Base-by-base conservation (phyloP, 345 rosid species). In the Eucalyptus cloeziana region DNA sequence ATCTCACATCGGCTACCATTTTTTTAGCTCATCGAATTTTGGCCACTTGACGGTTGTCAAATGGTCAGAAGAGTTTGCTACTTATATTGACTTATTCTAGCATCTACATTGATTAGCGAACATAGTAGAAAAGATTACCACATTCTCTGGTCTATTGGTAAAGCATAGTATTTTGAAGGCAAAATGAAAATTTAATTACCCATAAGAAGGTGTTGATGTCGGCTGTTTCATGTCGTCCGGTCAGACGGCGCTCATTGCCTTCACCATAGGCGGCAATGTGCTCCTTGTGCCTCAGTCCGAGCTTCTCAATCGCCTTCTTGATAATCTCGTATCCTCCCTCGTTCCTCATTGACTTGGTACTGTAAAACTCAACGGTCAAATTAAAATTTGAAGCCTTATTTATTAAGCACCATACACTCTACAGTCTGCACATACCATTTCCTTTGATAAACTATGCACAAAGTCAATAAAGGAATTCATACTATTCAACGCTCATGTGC, bases 281-380 rank as follows among this genome's bases (percentile, higher is more conserved):
- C 71, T 91, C 91, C 90, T 88, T 91, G 92, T 92, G 93, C 13
- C 88, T 86, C 24, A 45, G 62, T 19, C 92, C 91, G 12, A 91
- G 87, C 89, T 92, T 92, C 87, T 91, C 93, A 47, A 92, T 91
- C 17, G 93, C 94, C 56, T 86, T 80, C 89, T 90, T 89, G 88
- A 92, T 92, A 31, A 91, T 87, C 30, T 85, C 91, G 21, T 86
- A 69, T 7, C 94, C 94, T 9, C 94, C 94, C 6, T 91, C 93
- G 10, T 80, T 86, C 85, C 94, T 92, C 94, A 92, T 92, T 30
- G 94, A 91, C 76, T 92, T 92, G 58, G 94, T 92, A 69, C 94
- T 92, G 90, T 4, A 47, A 25, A 71, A 15, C 14, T 14, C 60
- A 71, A 21, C 17, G 44, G 40, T 76, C 83, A 76, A 76, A 37